Base-by-base conservation (phyloP, 179 eudicot genomes). In the Monotropa hypopitys region DNA sequence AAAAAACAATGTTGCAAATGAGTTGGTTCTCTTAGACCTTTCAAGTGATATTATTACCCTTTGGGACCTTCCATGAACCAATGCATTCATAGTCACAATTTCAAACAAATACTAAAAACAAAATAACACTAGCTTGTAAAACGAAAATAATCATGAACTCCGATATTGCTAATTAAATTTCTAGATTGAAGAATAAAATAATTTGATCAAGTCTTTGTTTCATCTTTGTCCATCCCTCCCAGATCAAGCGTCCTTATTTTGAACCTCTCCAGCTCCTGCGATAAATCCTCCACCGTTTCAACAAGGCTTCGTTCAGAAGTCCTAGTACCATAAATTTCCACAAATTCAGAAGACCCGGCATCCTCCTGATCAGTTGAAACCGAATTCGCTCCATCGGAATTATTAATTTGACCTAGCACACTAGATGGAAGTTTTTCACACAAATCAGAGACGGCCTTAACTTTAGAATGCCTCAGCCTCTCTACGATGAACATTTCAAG, bases 231-330 rank as follows among this genome's bases (percentile, higher is more conserved):
- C 2, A 3, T 43, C 32, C 1, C 73, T 11, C 62, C 80, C 10
- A 43, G 26, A 38, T 77, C 81, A 68, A 78, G 59, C 12, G 84
- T 80, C 69, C 38, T 82, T 26, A 70, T 16, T 28, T 26, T 70
- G 74, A 70, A 70, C 20, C 56, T 38, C 56, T 46, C 74, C n/a
- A 70, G 21, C 74, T 70, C 26, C 74, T 26, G 38, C 56, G 46
- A 46, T 15, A 46, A 28, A 30, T 67, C 72, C 6, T 21, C 74
- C 46, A 45, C 74, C 0, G 33, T 21, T 42, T 43, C 73, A 12
- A 40, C 23, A 26, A 70, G n/a, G 40, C 46, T 26, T 30, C 73
- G 51, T n/a, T 32, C 51, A 30, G 30, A 21, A 1, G 66, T 26
- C 16, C 61, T 54, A 23, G n/a, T 16, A 20, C 46, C 33, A 7